phyloP scores from a whole-genome alignment of 352 stramenopile species.

The Globisporangium ultimum region DNA sequence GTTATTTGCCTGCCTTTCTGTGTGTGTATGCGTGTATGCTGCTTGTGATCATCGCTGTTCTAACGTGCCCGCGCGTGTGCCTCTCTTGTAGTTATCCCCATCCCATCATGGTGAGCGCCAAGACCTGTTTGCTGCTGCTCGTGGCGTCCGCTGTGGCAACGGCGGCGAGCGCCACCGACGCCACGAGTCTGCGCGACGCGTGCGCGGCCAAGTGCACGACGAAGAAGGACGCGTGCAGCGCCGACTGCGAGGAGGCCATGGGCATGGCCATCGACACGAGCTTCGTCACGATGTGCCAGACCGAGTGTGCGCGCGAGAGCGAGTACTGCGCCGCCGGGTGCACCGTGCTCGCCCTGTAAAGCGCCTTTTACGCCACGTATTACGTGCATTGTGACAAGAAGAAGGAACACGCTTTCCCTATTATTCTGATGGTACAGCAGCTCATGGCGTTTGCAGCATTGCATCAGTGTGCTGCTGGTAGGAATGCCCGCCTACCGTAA shows the following conservation, averaged over 20 bases:
- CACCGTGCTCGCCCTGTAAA: conserved; percentile 5
- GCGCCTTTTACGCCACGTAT: not conserved
- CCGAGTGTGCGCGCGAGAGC: conserved; percentile 20
- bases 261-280: conserved; percentile 9
- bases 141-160: not conserved
- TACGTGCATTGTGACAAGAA: not conserved
- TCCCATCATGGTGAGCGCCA: too few species aligned
- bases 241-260: conserved; percentile 9
- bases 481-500: too few species aligned
- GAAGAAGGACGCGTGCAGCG: conserved; percentile 9
- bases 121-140: too few species aligned
- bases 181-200: conserved; percentile 5
- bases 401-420: not conserved
- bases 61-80: too few species aligned
- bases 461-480: too few species aligned
- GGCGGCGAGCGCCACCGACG: not conserved
- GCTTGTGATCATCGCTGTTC: not conserved
- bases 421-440: too few species aligned
- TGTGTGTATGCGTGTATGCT: not conserved
- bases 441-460: too few species aligned
- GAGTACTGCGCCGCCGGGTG: conserved; percentile 26
- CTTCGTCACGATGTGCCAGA: conserved; percentile 21
- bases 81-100: too few species aligned
- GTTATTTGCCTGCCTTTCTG: not conserved
- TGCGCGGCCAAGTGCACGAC: conserved; percentile 7